Base-by-base conservation (phyloP, 371 early-diverging fungal genomes). In the Actinomucor elegans region DNA sequence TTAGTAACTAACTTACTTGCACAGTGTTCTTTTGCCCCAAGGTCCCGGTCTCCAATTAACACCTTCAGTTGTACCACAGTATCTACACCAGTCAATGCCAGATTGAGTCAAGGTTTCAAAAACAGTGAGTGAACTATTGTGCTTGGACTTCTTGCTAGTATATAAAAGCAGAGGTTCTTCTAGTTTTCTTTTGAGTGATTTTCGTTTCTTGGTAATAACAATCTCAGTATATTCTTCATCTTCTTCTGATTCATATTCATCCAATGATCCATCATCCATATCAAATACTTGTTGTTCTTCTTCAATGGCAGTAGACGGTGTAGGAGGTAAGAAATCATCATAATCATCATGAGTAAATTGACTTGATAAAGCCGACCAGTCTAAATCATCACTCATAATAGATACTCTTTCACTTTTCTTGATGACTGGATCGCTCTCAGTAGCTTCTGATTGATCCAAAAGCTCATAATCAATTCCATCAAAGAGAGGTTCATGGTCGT, bases 41-140 rank as follows among this genome's bases (percentile, higher is more conserved):
- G 89, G 89, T 0, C 89, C 89, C 2, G 88, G 89, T 41, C 88
- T 81, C 85, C 88, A 89, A 67, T 87, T 87, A 24, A 85, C 81
- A 11, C 79, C 80, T 60, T 87, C 83, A 8, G 89, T 88, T 10
- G 85, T 86, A 31, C 89, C 89, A 61, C 89, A 89, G 61, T 88
- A 89, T 41, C 88, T 75, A 61, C 89, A 89, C 89, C 89, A 89
- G 65, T 86, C 78, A 32, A 79, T 55, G 9, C 72, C 73, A 6
- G 52, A 59, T 41, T 59, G 52, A 0, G 74, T 72, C 43, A 80
- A 63, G 3, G 57, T 55, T 29, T 83, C 75, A 54, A 71, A 83
- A 15, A 80, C 18, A 18, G 75, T 75, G 5, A 12, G 69, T 67
- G 15, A 14, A 15, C n/a, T 43, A 18, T 9, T 24, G n/a, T n/a